Conservation (phyloP, 768 basidiomycete species). For the Phlebiopsis gigantea region DNA sequence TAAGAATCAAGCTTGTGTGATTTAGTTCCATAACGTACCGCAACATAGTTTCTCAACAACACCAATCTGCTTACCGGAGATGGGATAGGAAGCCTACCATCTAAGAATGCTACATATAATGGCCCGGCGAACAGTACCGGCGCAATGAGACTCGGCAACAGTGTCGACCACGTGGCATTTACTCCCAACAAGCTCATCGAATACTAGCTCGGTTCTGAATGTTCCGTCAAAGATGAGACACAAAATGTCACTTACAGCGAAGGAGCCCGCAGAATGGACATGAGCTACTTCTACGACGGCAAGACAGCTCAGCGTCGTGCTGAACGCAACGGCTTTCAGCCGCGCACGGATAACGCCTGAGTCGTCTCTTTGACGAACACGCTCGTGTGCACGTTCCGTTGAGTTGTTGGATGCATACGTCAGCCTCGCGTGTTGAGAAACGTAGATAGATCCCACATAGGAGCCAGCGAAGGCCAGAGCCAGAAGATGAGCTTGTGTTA, state of each 20-base stretch:
- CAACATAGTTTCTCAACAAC: constrained; percentile 68
- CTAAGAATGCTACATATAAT: constrained; percentile 44
- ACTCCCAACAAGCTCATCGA: constrained; percentile 32
- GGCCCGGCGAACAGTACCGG: constrained; percentile 78
- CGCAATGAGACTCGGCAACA: constrained; percentile 56
- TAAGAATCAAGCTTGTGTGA: not conserved
- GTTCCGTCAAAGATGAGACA: not conserved
- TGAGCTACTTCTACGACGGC: constrained; percentile 28
- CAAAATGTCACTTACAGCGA: not conserved
- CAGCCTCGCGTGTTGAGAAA: constrained; percentile 60
- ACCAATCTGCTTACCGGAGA: constrained; percentile 31
- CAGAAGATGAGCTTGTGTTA: constrained; percentile 41
- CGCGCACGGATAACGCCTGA: constrained; percentile 81
- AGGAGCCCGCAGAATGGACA: not conserved
- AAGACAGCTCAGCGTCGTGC: constrained; percentile 54
- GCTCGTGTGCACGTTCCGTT: constrained; percentile 28
- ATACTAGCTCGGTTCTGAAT: not conserved
- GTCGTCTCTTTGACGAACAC: constrained; percentile 72
- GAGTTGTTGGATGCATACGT: constrained; percentile 22
- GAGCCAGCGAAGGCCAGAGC: constrained; percentile 53
- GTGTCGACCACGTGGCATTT: constrained; percentile 20
- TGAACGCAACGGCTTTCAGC: constrained; percentile 57
- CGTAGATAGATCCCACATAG: constrained; percentile 84
- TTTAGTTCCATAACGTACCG: constrained; percentile 29
- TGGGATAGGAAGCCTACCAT: constrained; percentile 34